Evolutionary conservation across 805 yeast genomes (phyloP).

Genomic region (Metschnikowia reukaufii): DNA sequence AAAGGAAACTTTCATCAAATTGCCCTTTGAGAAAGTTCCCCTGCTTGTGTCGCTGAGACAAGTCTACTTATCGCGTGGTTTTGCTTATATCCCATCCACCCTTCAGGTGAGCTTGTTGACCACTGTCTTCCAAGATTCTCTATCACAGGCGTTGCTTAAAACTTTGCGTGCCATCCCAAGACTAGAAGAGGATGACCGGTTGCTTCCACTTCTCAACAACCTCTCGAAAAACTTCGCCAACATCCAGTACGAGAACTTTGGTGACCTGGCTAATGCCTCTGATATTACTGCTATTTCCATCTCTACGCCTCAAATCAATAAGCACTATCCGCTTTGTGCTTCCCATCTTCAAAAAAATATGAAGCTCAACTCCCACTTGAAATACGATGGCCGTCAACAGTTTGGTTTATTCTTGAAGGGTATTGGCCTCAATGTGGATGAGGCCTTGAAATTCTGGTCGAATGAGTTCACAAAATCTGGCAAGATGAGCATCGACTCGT

Average conservation of each 20-base stretch:
- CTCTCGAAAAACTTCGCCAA: conserved; percentile 54
- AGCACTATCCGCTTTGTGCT: conserved; percentile 84
- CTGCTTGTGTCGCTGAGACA: conserved; percentile 73
- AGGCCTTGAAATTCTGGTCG: conserved; percentile 84
- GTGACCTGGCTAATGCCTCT: conserved; percentile 29
- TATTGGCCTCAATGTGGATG: conserved; percentile 83
- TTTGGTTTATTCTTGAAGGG: conserved; percentile 83
- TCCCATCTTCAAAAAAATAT: conserved; percentile 64
- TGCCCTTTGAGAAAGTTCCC: conserved; percentile 84
- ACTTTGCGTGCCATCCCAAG: conserved; percentile 81
- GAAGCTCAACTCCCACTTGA: conserved; percentile 64
- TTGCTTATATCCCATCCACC: conserved; percentile 81
- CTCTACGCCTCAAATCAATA: conserved; percentile 49
- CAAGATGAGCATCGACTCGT: conserved; percentile 63
- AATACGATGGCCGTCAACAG: conserved; percentile 83
- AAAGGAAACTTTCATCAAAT: conserved; percentile 70
- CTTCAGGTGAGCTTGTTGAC: conserved; percentile 71
- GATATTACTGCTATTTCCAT: conserved; percentile 64
- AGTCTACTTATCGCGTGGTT: conserved; percentile 66
- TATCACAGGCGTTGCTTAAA: conserved; percentile 52
- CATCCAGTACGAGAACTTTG: conserved; percentile 56
- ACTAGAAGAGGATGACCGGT: conserved; percentile 87
- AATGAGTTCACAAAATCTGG: conserved; percentile 60
- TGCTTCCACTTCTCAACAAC: conserved; percentile 80
- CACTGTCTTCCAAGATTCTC: conserved; percentile 59